Evolutionary conservation across 169 alveolate species (phyloP).

Genomic region (Plasmodium gonderi): DNA sequence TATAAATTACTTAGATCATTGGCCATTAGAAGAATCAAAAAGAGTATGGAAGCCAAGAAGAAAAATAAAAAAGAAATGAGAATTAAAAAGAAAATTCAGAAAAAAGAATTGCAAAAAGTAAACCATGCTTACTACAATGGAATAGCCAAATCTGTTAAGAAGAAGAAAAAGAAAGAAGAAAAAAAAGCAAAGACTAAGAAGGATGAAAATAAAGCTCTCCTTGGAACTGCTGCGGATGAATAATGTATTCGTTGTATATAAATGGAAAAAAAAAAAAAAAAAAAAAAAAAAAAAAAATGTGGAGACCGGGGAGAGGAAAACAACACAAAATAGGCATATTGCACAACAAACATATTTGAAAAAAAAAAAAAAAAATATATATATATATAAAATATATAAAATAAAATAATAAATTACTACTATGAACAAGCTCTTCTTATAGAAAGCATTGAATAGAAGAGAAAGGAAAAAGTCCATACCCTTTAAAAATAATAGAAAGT

Average conservation of each 20-base stretch:
- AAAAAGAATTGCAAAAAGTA: conserved; percentile 41
- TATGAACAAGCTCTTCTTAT: too few relatives aligned
- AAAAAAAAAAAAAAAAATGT: not conserved
- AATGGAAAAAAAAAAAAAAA: not conserved
- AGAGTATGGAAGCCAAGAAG: conserved; percentile 9
- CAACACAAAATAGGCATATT: too few relatives aligned
- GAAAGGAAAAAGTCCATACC: too few relatives aligned
- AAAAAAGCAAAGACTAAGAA: conserved; percentile 49
- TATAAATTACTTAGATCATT: conserved; percentile 59
- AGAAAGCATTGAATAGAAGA: too few relatives aligned
- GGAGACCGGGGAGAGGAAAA: too few relatives aligned
- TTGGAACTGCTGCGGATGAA: conserved; percentile 20
- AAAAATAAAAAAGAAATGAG: conserved; percentile 35
- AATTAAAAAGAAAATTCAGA: conserved; percentile 7
- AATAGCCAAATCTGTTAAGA: conserved; percentile 17
- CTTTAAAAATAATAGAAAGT: too few relatives aligned
- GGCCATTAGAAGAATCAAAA: conserved; percentile 46
- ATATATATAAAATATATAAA: too few relatives aligned
- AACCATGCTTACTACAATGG: conserved; percentile 46
- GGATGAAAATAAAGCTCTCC: conserved; percentile 16
- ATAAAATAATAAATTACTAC: too few relatives aligned
- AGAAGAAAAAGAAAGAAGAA: conserved; percentile 57
- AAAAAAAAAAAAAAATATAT: too few relatives aligned
- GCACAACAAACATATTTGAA: too few relatives aligned
- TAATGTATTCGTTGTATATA: not conserved